phyloP scores from a whole-genome alignment of 768 basidiomycete species.

The Boletus sp. region DNA sequence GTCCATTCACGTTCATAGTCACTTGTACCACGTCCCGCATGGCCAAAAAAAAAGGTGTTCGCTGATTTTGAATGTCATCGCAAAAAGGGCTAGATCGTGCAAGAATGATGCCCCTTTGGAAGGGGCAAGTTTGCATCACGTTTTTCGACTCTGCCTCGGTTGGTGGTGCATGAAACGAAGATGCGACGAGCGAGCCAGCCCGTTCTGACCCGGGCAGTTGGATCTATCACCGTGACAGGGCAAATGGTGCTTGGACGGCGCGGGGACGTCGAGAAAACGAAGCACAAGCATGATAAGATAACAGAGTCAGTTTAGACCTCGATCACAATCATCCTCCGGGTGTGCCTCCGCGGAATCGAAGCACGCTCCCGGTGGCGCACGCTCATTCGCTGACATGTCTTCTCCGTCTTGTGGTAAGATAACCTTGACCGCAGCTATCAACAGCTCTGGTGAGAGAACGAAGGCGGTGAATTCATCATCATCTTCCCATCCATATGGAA shows the following conservation, averaged over 20 bases:
- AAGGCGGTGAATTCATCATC: background rate
- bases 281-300: slow-evolving; percentile 26
- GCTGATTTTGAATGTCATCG: slow-evolving; percentile 16
- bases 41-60: slow-evolving; percentile 4
- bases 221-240: background rate
- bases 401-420: slow-evolving; percentile 4
- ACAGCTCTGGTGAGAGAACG: background rate
- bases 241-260: slow-evolving; percentile 21
- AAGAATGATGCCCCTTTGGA: background rate
- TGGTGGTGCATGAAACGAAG: background rate
- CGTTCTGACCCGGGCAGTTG: background rate
- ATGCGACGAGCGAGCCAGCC: slow-evolving; percentile 8
- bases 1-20: background rate
- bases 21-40: background rate
- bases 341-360: slow-evolving; percentile 24
- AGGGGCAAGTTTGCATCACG: background rate
- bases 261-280: slow-evolving; percentile 11
- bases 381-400: background rate
- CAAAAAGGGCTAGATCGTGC: background rate
- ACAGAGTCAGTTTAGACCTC: slow-evolving; percentile 8
- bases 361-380: background rate
- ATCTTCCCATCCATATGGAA: slow-evolving; percentile 2
- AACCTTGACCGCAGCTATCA: slow-evolving; percentile 1
- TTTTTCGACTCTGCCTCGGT: background rate
- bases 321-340: slow-evolving; percentile 5